Conservation (phyloP, 2,329 filamentous ascomycete genomes). For the Bertia moriformis region DNA sequence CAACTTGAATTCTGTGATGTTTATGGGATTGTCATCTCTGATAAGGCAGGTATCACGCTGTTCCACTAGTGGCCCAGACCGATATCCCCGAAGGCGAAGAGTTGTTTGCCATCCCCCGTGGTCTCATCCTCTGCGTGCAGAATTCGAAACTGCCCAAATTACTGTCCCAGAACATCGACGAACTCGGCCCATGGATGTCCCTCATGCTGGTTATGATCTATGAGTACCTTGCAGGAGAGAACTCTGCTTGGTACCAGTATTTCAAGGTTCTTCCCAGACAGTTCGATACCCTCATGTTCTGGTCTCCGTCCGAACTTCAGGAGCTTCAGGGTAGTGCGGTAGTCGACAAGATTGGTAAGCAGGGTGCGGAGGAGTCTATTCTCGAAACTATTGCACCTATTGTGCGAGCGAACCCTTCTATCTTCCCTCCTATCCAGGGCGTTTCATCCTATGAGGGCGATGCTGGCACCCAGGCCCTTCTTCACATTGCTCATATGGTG, state of each 20-base stretch:
- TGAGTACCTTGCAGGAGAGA: slow-evolving; percentile 44
- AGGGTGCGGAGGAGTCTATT: slow-evolving; percentile 58
- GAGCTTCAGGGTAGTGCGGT: slow-evolving; percentile 67
- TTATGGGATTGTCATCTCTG: too few species aligned
- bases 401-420: slow-evolving; percentile 24
- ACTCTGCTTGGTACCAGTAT: slow-evolving; percentile 64
- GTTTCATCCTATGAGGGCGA: slow-evolving; percentile 11
- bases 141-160: slow-evolving; percentile 53
- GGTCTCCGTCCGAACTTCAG: slow-evolving; percentile 54
- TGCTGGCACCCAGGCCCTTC: slow-evolving; percentile 26
- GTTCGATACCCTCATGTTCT: slow-evolving; percentile 87
- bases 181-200: slow-evolving; percentile 36
- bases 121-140: slow-evolving; percentile 54
- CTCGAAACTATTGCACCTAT: slow-evolving; percentile 33
- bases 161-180: slow-evolving; percentile 37
- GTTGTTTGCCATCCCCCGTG: slow-evolving; percentile 67
- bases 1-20: too few species aligned
- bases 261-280: slow-evolving; percentile 55
- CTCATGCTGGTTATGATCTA: slow-evolving; percentile 70
- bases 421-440: slow-evolving; percentile 27
- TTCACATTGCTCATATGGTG: slow-evolving; percentile 58
- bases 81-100: slow-evolving; percentile 63
- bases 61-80: slow-evolving; percentile 49
- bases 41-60: too few species aligned
- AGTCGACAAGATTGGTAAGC: slow-evolving; percentile 61